Percentiles rank a stretch among this genome's conserved stretches.
Conservation (phyloP, 2,329 filamentous ascomycete genomes). For the Xylariaceae sp. region DNA sequence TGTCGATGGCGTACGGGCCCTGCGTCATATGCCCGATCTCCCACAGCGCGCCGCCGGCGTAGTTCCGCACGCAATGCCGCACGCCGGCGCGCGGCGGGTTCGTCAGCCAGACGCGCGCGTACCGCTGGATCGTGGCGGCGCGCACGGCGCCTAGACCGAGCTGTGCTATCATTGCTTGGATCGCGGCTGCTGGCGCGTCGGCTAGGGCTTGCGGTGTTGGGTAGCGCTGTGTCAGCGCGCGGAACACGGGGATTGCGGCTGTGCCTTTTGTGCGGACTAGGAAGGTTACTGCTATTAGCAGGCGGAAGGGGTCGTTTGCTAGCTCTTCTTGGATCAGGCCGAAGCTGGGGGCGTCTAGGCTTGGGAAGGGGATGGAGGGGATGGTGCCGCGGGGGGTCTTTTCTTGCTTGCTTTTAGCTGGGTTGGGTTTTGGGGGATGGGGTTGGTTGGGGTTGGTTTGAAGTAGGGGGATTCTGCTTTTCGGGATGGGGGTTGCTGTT, state of each 20-base stretch:
- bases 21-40: conserved; percentile 84
- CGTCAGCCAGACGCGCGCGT: conserved; percentile 65
- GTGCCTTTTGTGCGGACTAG: conserved; percentile 75
- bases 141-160: conserved; percentile 69
- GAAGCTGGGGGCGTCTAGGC: conserved; percentile 59
- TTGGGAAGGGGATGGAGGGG: conserved; percentile 62
- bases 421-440: too few species aligned
- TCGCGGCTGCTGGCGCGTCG: conserved; percentile 49
- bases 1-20: conserved; percentile 79
- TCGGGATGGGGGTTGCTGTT: conserved; percentile 25
- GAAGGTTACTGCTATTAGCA: conserved; percentile 79
- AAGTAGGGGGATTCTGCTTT: conserved; percentile 37
- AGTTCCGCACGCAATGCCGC: conserved; percentile 51
- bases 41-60: conserved; percentile 52
- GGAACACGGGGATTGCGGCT: conserved; percentile 72
- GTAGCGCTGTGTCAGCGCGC: conserved; percentile 62
- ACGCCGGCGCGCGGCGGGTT: conserved; percentile 57
- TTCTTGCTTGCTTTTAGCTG: too few species aligned
- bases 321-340: conserved; percentile 83
- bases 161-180: conserved; percentile 60
- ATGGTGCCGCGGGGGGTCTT: conserved; percentile 43
- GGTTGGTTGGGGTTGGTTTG: conserved; percentile 3
- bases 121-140: conserved; percentile 61
- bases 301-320: conserved; percentile 68
- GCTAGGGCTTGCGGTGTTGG: conserved; percentile 63